These are phyloP conservation scores for Thuidium tamariscinum DNA, from an alignment of 225 moss, liverwort and hornwort genomes.

Conservation along the genomic window DNA sequence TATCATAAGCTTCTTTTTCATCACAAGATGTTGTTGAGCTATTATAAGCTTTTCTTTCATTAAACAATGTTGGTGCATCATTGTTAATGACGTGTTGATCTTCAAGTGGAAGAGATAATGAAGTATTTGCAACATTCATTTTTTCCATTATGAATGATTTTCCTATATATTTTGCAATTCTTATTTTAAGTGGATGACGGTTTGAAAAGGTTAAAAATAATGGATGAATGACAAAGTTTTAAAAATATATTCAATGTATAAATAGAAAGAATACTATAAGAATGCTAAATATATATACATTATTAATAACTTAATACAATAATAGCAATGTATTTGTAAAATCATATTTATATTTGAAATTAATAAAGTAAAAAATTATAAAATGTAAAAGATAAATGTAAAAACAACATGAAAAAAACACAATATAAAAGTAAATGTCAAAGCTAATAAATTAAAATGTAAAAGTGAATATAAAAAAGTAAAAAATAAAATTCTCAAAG, in stretches of 20 bases:
- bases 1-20: neutral
- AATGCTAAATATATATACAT: neutral
- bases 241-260: neutral
- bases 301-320: neutral
- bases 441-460: accelerated
- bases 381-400: too few relatives aligned
- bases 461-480: neutral
- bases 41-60: neutral
- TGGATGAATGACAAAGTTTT: neutral
- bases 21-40: too few relatives aligned
- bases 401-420: neutral
- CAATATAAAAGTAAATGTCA: neutral
- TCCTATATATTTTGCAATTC: neutral
- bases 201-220: neutral
- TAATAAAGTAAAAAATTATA: neutral
- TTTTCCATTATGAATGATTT: neutral
- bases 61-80: neutral
- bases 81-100: neutral
- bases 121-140: neutral
- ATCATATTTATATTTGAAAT: neutral
- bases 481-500: neutral
- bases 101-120: accelerated
- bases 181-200: neutral
- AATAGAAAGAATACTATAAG: neutral
- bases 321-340: neutral